Evolutionary conservation across 306 rosid genomes (phyloP).

Genomic region (Gastrolobium villosum): DNA sequence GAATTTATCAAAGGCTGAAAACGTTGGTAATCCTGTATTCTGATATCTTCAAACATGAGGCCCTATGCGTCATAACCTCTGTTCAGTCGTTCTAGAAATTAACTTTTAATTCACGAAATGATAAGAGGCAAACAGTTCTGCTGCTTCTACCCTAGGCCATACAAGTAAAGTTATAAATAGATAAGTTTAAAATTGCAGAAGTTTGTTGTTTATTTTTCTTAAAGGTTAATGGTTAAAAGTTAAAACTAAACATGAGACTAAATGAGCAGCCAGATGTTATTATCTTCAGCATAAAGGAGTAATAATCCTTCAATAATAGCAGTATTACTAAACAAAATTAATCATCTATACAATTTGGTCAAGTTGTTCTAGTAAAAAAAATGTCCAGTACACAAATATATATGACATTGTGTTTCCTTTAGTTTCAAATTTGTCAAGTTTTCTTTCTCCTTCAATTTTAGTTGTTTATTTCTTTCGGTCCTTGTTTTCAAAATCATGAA

Average conservation of each 20-base stretch:
- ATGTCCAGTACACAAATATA: neutral
- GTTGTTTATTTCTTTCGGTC: neutral
- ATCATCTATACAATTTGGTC: slow-evolving; percentile 12
- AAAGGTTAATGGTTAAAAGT: too few species aligned
- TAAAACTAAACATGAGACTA: too few species aligned
- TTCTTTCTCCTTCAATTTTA: slow-evolving; percentile 5
- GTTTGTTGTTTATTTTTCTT: slow-evolving; percentile 2
- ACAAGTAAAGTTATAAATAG: neutral
- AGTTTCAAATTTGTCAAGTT: slow-evolving; percentile 15
- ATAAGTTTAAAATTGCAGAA: neutral
- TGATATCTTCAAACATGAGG: slow-evolving; percentile 37
- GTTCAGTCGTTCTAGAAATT: slow-evolving; percentile 19
- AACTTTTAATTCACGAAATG: slow-evolving; percentile 24
- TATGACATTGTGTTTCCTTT: slow-evolving; percentile 6
- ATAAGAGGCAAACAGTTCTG: neutral
- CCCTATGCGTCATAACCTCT: slow-evolving; percentile 27
- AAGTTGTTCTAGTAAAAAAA: neutral
- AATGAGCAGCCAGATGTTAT: too few species aligned
- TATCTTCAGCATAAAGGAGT: slow-evolving; percentile 29
- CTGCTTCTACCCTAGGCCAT: slow-evolving; percentile 14
- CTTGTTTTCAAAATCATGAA: slow-evolving; percentile 26
- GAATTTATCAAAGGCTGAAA: slow-evolving; percentile 41
- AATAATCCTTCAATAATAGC: neutral
- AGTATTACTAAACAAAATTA: slow-evolving; percentile 10
- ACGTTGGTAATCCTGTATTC: neutral